Evolutionary conservation across 768 basidiomycete genomes (phyloP).

Genomic region (Hygrocybe punicea): DNA sequence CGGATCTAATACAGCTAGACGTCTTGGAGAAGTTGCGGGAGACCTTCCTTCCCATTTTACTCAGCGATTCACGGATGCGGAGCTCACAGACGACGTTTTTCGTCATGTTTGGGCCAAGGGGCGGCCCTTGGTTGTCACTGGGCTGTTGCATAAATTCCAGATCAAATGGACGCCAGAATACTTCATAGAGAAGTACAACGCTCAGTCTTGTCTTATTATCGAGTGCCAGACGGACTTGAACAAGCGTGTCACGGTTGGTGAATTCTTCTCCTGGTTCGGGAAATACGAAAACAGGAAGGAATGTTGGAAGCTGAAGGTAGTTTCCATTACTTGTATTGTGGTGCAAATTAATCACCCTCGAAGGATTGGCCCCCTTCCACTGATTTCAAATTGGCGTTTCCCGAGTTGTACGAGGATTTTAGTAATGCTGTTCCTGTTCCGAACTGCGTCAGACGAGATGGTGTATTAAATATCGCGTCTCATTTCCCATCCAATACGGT

Average conservation of each 20-base stretch:
- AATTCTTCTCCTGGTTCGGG: slow-evolving; percentile 82
- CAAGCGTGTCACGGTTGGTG: slow-evolving; percentile 59
- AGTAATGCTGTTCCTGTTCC: slow-evolving; percentile 79
- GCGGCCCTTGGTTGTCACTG: slow-evolving; percentile 74
- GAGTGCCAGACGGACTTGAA: slow-evolving; percentile 78
- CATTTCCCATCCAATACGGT: slow-evolving; percentile 82
- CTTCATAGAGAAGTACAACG: slow-evolving; percentile 66
- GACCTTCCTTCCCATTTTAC: slow-evolving; percentile 49
- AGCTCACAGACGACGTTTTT: slow-evolving; percentile 60
- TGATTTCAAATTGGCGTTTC: slow-evolving; percentile 81
- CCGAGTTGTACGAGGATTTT: slow-evolving; percentile 85
- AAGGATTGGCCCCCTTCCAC: slow-evolving; percentile 91
- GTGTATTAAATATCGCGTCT: slow-evolving; percentile 81
- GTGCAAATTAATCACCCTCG: not conserved
- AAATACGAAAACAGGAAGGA: slow-evolving; percentile 53
- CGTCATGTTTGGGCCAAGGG: slow-evolving; percentile 69
- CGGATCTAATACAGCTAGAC: not conserved
- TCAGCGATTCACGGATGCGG: slow-evolving; percentile 42
- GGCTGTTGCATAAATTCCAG: slow-evolving; percentile 57
- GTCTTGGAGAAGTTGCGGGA: slow-evolving; percentile 6
- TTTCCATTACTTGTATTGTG: slow-evolving; percentile 5
- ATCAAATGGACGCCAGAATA: slow-evolving; percentile 80
- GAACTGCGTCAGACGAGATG: slow-evolving; percentile 87
- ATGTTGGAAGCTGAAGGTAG: slow-evolving; percentile 76
- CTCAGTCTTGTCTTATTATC: slow-evolving; percentile 64